A percentile compares a stretch with the other conserved stretches of the same genome.
Evolutionary conservation across 2,329 filamentous ascomycete species (phyloP).

Genomic region (Thelonectria discophora): DNA sequence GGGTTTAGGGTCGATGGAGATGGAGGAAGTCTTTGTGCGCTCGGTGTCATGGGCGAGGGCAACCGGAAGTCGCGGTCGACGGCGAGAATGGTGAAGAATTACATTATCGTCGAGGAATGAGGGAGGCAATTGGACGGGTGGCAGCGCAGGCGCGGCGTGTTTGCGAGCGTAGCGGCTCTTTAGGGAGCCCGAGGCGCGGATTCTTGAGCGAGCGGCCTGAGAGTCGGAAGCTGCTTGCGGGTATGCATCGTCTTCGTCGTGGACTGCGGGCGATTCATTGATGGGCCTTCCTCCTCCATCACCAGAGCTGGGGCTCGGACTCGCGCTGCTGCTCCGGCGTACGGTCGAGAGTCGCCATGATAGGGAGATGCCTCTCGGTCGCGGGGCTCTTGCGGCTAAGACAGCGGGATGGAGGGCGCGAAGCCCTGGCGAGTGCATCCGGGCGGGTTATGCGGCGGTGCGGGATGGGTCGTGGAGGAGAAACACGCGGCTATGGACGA

Average conservation of each 20-base stretch:
- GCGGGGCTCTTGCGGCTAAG: slow-evolving; percentile 39
- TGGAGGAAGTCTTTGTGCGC: slow-evolving; percentile 44
- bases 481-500: slow-evolving; percentile 28
- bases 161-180: slow-evolving; percentile 47
- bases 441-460: slow-evolving; percentile 33
- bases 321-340: slow-evolving; percentile 31
- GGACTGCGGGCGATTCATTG: slow-evolving; percentile 37
- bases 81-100: slow-evolving; percentile 37
- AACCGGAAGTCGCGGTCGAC: slow-evolving; percentile 42
- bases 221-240: slow-evolving; percentile 42
- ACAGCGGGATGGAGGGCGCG: slow-evolving; percentile 43
- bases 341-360: slow-evolving; percentile 30
- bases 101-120: slow-evolving; percentile 66
- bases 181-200: slow-evolving; percentile 37
- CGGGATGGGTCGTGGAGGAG: slow-evolving; percentile 12
- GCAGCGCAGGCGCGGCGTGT: slow-evolving; percentile 52
- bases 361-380: slow-evolving; percentile 31
- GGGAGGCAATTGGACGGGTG: slow-evolving; percentile 63
- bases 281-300: slow-evolving; percentile 43
- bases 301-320: slow-evolving; percentile 29
- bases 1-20: slow-evolving; percentile 40
- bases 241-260: slow-evolving; percentile 41
- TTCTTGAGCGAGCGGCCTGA: slow-evolving; percentile 40
- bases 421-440: slow-evolving; percentile 46
- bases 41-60: slow-evolving; percentile 47